These are phyloP conservation scores for Aspergillus nidulans DNA, from an alignment of 495 filamentous ascomycete genomes.

Conservation along the genomic window DNA sequence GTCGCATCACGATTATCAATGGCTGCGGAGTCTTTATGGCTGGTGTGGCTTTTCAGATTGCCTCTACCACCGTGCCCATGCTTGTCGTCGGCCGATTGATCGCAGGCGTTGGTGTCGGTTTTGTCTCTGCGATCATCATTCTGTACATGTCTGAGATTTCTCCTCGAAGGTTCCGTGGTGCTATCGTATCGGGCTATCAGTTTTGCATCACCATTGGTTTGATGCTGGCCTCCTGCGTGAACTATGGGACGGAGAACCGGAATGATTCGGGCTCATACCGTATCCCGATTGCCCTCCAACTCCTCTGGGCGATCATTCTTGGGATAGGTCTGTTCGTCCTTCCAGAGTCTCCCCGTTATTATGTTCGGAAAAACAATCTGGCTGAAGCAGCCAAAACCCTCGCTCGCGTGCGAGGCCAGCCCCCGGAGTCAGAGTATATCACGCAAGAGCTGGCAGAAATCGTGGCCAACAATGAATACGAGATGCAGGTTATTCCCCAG, in stretches of 20 bases:
- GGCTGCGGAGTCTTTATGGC: conserved; percentile 62
- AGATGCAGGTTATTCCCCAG: conserved; percentile 55
- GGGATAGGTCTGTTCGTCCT: conserved; percentile 63
- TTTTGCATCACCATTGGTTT: conserved; percentile 71
- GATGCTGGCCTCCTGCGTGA: conserved; percentile 66
- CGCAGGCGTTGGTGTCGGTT: conserved; percentile 69
- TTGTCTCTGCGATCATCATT: conserved; percentile 70
- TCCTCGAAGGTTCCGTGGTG: conserved; percentile 63
- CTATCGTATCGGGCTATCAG: conserved; percentile 65
- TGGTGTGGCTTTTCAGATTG: conserved; percentile 60
- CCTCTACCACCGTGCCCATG: conserved; percentile 43
- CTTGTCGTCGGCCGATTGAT: conserved; percentile 68
- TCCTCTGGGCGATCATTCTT: conserved; percentile 63
- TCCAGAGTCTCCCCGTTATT: conserved; percentile 70
- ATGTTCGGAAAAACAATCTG: conserved; percentile 51
- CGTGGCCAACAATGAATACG: conserved; percentile 72
- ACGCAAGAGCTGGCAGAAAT: conserved; percentile 68
- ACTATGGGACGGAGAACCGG: conserved; percentile 61
- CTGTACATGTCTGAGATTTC: conserved; percentile 66
- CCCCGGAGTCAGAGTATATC: conserved; percentile 59
- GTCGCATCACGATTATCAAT: conserved; percentile 61
- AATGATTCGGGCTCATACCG: conserved; percentile 62
- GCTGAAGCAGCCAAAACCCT: conserved; percentile 38
- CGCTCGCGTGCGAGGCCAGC: conserved; percentile 41
- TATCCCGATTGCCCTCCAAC: conserved; percentile 66